These are phyloP conservation scores for Neckera pumila DNA, from an alignment of 225 moss, liverwort and hornwort species.

Conservation along the genomic window DNA sequence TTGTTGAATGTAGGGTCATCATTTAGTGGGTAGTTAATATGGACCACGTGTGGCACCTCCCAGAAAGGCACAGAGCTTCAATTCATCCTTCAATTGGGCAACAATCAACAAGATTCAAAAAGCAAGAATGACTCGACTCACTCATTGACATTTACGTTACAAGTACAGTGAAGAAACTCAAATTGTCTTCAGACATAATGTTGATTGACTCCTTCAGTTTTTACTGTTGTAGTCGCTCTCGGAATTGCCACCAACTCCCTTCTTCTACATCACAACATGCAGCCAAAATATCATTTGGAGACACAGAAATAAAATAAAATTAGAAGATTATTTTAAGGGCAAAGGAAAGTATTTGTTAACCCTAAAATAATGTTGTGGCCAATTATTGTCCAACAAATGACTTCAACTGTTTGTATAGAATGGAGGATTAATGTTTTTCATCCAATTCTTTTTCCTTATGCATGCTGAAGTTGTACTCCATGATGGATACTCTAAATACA, in stretches of 20 bases:
- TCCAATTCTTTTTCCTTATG: too few species aligned
- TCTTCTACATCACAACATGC: accelerated
- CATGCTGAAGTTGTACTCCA: too few species aligned
- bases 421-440: background rate
- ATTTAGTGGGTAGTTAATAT: background rate
- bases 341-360: background rate
- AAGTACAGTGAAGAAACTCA: too few species aligned
- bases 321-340: background rate
- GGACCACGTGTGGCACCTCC: accelerated
- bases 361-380: background rate
- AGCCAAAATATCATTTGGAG: accelerated
- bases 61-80: background rate
- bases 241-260: accelerated
- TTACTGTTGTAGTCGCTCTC: too few species aligned
- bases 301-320: accelerated
- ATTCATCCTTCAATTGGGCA: background rate
- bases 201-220: too few species aligned
- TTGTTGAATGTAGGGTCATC: background rate
- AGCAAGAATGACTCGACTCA: too few species aligned
- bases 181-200: too few species aligned
- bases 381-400: background rate
- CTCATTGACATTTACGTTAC: too few species aligned
- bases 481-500: background rate
- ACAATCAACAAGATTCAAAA: too few species aligned
- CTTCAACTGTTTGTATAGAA: accelerated